phyloP scores from a whole-genome alignment of 2,329 filamentous ascomycete species.

The Cephalotrichum gorgonifer region DNA sequence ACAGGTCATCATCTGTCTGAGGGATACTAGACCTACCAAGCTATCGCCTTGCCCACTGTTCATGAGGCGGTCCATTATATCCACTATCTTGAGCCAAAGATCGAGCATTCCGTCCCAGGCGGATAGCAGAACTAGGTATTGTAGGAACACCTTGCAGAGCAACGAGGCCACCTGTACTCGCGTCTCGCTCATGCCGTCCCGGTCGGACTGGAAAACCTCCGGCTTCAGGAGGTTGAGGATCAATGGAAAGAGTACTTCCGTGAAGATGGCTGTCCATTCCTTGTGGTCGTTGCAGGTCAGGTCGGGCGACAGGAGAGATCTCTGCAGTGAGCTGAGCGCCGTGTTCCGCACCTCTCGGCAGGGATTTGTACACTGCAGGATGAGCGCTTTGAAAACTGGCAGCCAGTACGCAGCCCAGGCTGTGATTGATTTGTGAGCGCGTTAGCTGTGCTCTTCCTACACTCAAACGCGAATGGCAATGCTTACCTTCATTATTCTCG shows the following conservation, averaged over 20 bases:
- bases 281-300: conserved; percentile 74
- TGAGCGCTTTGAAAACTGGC: conserved; percentile 82
- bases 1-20: neutral
- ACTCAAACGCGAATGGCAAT: neutral
- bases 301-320: conserved; percentile 74
- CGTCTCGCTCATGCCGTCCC: conserved; percentile 89
- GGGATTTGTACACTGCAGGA: conserved; percentile 84
- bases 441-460: neutral
- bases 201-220: conserved; percentile 86
- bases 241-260: conserved; percentile 85
- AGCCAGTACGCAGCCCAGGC: conserved; percentile 98
- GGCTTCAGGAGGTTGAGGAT: conserved; percentile 83
- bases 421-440: conserved; percentile 19
- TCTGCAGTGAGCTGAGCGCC: conserved; percentile 76
- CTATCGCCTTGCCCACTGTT: conserved; percentile 90
- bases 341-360: conserved; percentile 87
- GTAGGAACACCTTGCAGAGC: conserved; percentile 89
- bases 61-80: conserved; percentile 92
- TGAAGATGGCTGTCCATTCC: conserved; percentile 93
- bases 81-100: conserved; percentile 84
- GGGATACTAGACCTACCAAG: conserved; percentile 47
- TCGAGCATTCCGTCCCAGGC: conserved; percentile 85
- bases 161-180: conserved; percentile 83
- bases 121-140: conserved; percentile 77
- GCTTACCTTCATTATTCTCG: conserved; percentile 67